Base-by-base conservation (phyloP, 345 rosid genomes). In the Hibiscus mutabilis region DNA sequence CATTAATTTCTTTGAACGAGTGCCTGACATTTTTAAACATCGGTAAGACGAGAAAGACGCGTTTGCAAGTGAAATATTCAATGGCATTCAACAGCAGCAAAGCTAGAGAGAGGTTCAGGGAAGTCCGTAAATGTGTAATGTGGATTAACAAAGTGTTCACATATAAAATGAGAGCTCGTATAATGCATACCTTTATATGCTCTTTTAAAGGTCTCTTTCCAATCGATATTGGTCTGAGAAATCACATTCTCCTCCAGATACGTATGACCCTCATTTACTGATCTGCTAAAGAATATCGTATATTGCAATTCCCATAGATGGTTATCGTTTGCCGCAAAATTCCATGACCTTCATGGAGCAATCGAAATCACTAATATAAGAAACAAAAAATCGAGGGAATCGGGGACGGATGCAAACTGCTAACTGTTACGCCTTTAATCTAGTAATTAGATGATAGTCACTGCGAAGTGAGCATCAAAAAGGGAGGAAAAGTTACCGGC, bases 321-420 rank as follows among this genome's bases (percentile, higher is more conserved):
- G 74, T 79, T 82, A 67, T 85, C 89, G 73, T 68, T 70, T 16
- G 91, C 86, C 14, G 92, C 93, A 58, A 80, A 78, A 80, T 86
- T 85, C 97, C 98, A 91, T 24, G 92, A 85, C 85, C 98, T 91
- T 77, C 82, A 80, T 24, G 51, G 59, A 80, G 59, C 37, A 56
- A 73, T 56, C 47, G 44, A 73, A 37, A 69, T 63, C 6, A 73
- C 60, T 49, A 57, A 73, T 68, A 53, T 60, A 46, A 65, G 53
- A 52, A 59, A 57, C 31, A 1, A 46, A n/a, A n/a, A 52, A 16
- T 19, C 7, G 7, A 47, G 42, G n/a, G 56, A 61, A 2, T 13
- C 16, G 0, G 35, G 27, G 46, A 35, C 9, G 16, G 49, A 63
- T 40, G 52, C 64, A 18, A 71, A 31, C 16, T 40, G 24, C 19